phyloP scores from a whole-genome alignment of 1,284 basidiomycete species.

The Ceratobasidium sp. region DNA sequence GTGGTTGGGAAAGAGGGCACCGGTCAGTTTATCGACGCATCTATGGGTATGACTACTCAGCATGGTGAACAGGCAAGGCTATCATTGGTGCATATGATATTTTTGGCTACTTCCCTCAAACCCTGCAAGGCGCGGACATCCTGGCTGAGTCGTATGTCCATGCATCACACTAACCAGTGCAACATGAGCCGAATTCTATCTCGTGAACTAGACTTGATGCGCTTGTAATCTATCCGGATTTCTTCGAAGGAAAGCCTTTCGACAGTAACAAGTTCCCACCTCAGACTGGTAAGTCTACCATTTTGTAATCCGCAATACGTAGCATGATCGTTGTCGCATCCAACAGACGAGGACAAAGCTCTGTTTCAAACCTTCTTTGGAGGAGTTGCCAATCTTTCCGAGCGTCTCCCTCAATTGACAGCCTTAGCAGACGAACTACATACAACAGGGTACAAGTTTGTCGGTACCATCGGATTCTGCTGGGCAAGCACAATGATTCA shows the following conservation, averaged over 20 bases:
- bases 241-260: conserved; percentile 40
- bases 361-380: conserved; percentile 70
- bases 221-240: conserved; percentile 41
- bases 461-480: conserved; percentile 63
- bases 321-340: neutral
- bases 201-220: conserved; percentile 51
- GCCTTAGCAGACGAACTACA: conserved; percentile 65
- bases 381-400: conserved; percentile 63
- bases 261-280: conserved; percentile 66
- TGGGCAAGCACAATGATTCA: conserved; percentile 63
- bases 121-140: conserved; percentile 74
- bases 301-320: conserved; percentile 56
- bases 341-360: conserved; percentile 48
- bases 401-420: conserved; percentile 63
- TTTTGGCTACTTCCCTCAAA: conserved; percentile 69
- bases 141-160: conserved; percentile 61
- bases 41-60: neutral
- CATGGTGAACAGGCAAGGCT: conserved; percentile 56
- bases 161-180: neutral
- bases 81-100: conserved; percentile 75
- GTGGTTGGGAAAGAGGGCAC: conserved; percentile 65
- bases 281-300: conserved; percentile 59
- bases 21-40: conserved; percentile 51
- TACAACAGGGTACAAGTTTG: conserved; percentile 62
- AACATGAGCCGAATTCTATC: conserved; percentile 61